A percentile compares a stretch with the other conserved stretches of the same genome.
These are phyloP conservation scores for Pelargonium citronellum DNA, from an alignment of 441 rosid genomes.

Conservation along the genomic window DNA sequence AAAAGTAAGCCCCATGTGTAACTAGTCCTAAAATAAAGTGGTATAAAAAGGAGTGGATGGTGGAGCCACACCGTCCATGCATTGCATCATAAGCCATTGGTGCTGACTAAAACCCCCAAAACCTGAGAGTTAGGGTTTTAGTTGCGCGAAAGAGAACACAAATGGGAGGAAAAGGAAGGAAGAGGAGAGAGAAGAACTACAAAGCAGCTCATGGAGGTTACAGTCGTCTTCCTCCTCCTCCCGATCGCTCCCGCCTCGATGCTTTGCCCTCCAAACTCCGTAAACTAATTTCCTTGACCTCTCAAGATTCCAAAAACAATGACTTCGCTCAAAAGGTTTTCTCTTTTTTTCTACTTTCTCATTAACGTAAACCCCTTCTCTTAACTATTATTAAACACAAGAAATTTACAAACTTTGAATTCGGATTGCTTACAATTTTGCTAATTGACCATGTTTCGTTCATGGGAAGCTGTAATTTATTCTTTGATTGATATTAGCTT, in stretches of 20 bases:
- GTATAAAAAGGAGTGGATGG: too few species aligned
- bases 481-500: background rate
- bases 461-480: background rate
- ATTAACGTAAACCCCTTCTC: too few species aligned
- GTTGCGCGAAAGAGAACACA: slow-evolving; percentile 12
- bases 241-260: slow-evolving; percentile 59
- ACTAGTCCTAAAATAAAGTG: too few species aligned
- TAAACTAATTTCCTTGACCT: slow-evolving; percentile 49
- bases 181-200: slow-evolving; percentile 77
- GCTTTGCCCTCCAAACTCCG: slow-evolving; percentile 82
- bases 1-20: too few species aligned
- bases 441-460: background rate
- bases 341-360: too few species aligned
- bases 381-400: too few species aligned
- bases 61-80: too few species aligned
- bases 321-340: background rate
- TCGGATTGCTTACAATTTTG: too few species aligned
- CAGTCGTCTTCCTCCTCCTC: slow-evolving; percentile 70
- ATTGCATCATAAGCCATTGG: too few species aligned
- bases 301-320: slow-evolving; percentile 6
- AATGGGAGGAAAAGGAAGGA: slow-evolving; percentile 82
- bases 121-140: background rate
- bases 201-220: slow-evolving; percentile 68
- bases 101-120: background rate
- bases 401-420: too few species aligned